These are phyloP conservation scores for Plantago coronopus DNA, from an alignment of 305 asterid species.

Conservation along the genomic window DNA sequence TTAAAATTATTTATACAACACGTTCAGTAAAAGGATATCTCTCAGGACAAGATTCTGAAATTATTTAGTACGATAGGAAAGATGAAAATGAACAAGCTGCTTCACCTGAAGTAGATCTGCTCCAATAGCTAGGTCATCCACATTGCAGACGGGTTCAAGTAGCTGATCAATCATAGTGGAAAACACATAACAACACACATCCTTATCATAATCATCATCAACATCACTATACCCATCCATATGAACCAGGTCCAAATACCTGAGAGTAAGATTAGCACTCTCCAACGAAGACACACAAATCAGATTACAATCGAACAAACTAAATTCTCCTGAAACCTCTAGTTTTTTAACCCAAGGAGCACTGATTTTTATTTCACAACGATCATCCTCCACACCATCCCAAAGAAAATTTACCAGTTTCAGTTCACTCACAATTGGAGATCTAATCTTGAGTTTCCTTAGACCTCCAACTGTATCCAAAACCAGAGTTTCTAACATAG, in stretches of 20 bases:
- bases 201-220: background rate
- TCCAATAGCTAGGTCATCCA: background rate
- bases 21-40: too few relatives aligned
- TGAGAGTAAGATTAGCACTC: background rate
- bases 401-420: background rate
- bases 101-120: conserved; percentile 3
- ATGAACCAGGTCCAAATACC: background rate
- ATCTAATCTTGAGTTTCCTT: background rate
- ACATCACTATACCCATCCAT: background rate
- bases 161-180: background rate
- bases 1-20: too few relatives aligned
- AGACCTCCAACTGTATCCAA: conserved; percentile 5
- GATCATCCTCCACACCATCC: background rate
- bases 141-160: background rate
- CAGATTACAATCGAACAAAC: background rate
- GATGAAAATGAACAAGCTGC: background rate
- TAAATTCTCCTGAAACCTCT: background rate
- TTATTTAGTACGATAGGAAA: background rate
- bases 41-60: background rate
- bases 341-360: conserved; percentile 2
- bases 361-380: background rate
- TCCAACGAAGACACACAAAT: background rate
- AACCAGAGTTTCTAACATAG: background rate
- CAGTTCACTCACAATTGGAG: background rate
- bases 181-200: background rate